Conservation (phyloP, 371 early-diverging fungal species). For the Syncephalastrum racemosum region DNA sequence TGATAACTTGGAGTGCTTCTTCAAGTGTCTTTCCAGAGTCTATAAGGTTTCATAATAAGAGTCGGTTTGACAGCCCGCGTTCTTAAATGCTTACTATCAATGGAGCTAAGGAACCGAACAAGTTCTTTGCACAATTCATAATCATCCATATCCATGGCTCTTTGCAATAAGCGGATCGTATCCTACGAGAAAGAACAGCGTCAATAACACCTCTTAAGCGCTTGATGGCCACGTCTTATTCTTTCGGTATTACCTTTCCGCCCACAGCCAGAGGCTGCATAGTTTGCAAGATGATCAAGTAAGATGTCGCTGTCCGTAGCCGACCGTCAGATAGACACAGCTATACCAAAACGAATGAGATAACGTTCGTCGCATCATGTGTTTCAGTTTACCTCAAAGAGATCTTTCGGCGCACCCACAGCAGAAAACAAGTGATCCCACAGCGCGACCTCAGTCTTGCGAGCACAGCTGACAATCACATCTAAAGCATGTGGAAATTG, state of each 20-base stretch:
- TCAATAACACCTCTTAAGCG: too few relatives aligned
- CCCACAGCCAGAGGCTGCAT: constrained; percentile 72
- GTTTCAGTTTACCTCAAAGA: constrained; percentile 66
- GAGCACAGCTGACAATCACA: constrained; percentile 84
- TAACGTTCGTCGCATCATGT: too few relatives aligned
- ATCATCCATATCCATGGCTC: constrained; percentile 73
- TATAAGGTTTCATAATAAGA: constrained; percentile 4
- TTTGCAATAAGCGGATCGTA: constrained; percentile 71
- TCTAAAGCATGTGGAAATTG: constrained; percentile 77
- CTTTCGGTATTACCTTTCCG: constrained; percentile 44
- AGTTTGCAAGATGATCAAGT: constrained; percentile 83
- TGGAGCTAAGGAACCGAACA: constrained; percentile 77
- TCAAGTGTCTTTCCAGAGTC: constrained; percentile 42
- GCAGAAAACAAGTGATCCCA: constrained; percentile 85
- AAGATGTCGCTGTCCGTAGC: constrained; percentile 81
- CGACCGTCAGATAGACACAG: constrained; percentile 67
- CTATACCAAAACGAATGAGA: constrained; percentile 27
- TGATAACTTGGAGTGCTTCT: constrained; percentile 42
- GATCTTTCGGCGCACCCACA: constrained; percentile 74
- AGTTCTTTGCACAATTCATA: constrained; percentile 82
- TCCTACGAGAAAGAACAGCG: constrained; percentile 32
- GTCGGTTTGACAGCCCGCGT: background rate
- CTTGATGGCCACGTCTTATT: constrained; percentile 1
- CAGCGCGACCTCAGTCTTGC: constrained; percentile 88
- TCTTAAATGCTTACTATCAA: constrained; percentile 71